Evolutionary conservation across 257 asterid species (phyloP), one percentile per base, ranked within the genome.

Genomic region (Nemophila menziesii): DNA sequence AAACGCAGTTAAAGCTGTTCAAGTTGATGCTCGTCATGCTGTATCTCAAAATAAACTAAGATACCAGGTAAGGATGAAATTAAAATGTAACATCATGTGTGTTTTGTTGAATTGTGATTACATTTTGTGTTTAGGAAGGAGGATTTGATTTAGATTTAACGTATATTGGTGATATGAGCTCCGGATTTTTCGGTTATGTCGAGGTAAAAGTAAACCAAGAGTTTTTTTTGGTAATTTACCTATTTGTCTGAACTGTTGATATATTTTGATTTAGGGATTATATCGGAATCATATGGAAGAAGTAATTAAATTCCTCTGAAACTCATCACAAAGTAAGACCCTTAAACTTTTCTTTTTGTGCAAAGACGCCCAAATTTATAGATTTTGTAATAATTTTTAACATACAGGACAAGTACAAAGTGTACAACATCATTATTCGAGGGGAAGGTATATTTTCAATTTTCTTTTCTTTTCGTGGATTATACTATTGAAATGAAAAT

Each of bases 241-340:
- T 29, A 10, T 29, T 10, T 7, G 8, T 29, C 36, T 29, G 3
- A 29, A 29, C 12, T 29, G 12, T 29, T 29, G 2, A 29, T 37
- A 29, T 7, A 29, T 29, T 29, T 7, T 29, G 66, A 43, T 63
- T 43, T 60, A 85, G 99, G 99, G 96, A 33, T 73, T 85, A 51
- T 90, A 90, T 64, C 75, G 99, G 49, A 90, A 90, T 67, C 99
- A 90, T 72, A 90, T 90, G 96, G 99, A 90, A 77, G 99, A 90
- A 82, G 99, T 90, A 43, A 85, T 90, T 61, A 79, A 62, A 64
- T 90, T 85, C 78, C 80, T 90, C n/a, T 55, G 99, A 90, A 64
- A 85, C 92, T 45, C 72, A 74, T 68, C 99, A 90, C 78, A 82
- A 90, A 96, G 99, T 90, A 73, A 56, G 55, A 22, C 16, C 5